Evolutionary conservation across 225 moss, liverwort and hornwort species (phyloP), one percentile per base, ranked within the genome.

Genomic region (Marchantia paleacea): DNA sequence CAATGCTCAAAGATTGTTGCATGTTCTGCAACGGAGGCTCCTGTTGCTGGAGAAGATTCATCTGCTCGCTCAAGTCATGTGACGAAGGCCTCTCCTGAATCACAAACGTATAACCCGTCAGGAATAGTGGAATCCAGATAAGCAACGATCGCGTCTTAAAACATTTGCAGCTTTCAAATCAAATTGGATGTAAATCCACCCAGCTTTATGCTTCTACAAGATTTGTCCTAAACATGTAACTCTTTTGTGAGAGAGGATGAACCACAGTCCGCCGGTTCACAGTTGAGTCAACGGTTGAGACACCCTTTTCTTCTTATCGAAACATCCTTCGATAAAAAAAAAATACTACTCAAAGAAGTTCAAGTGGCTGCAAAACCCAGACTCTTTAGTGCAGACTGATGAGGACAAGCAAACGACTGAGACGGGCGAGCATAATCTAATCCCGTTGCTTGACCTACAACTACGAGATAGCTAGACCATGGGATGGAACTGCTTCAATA

Each of bases 81-180:
- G 13, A 52, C 39, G 39, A 39, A 39, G 18, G 51, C 50, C 66
- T 53, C 51, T 78, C 78, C 78, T 78, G 50, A 64, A 64, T 11
- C 16, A 65, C 24, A 67, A 51, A 52, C 52, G 47, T 12, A 49
- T 22, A 60, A 76, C 60, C 20, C 7, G 31, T 76, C 60, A 76
- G 60, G 28, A 55, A 47, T 39, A 5, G 39, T 39, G 39, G 39
- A 39, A 39, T 39, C 5, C 39, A 39, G 39, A 39, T 2, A 39
- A 39, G 39, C 39, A 39, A 5, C 39, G n/a, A 39, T 39, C 39
- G 39, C 39, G 39, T 39, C 39, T 39, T 39, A 39, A 2, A 5
- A 39, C 3, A 2, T 39, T 39, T 39, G 39, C 39, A 39, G 39
- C 39, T 2, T 5, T 39, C 39, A 39, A 39, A 39, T 39, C 39